A percentile compares a stretch with the other conserved stretches of the same genome.
phyloP scores from a whole-genome alignment of 2,329 filamentous ascomycete genomes.

The Ascomycota sp. region DNA sequence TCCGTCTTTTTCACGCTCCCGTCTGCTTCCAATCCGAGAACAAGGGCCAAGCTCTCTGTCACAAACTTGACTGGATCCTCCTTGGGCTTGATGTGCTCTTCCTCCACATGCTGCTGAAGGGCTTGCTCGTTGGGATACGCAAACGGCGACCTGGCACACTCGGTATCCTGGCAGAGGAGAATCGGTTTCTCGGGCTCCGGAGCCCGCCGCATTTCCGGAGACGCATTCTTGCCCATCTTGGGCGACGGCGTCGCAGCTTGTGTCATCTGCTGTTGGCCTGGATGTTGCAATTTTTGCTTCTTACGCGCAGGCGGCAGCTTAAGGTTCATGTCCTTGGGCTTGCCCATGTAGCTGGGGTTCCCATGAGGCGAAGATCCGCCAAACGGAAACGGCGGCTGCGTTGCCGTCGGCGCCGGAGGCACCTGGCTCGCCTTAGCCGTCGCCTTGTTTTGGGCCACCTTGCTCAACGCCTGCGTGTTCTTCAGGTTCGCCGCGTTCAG shows the following conservation, averaged over 20 bases:
- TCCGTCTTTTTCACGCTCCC: slow-evolving; percentile 20
- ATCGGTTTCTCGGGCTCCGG: slow-evolving; percentile 19
- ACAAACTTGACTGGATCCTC: slow-evolving; percentile 33
- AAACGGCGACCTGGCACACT: slow-evolving; percentile 28
- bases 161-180: slow-evolving; percentile 29
- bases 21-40: slow-evolving; percentile 30
- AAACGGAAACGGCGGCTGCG: slow-evolving; percentile 35
- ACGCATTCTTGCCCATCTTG: slow-evolving; percentile 24
- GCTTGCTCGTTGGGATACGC: slow-evolving; percentile 35
- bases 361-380: slow-evolving; percentile 37
- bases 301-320: slow-evolving; percentile 37
- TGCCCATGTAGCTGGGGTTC: slow-evolving; percentile 33
- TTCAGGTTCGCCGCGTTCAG: slow-evolving; percentile 29
- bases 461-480: slow-evolving; percentile 25
- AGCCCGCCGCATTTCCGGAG: slow-evolving; percentile 21
- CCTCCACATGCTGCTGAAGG: slow-evolving; percentile 29
- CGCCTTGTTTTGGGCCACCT: slow-evolving; percentile 18
- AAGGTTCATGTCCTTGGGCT: slow-evolving; percentile 31
- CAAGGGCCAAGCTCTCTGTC: slow-evolving; percentile 25
- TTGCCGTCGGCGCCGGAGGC: slow-evolving; percentile 34
- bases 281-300: slow-evolving; percentile 26
- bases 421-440: slow-evolving; percentile 25
- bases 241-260: slow-evolving; percentile 24
- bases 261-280: slow-evolving; percentile 17
- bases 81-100: slow-evolving; percentile 36